Base-by-base conservation (phyloP, 805 yeast genomes). In the Kodamaea hsintzibuensis region DNA sequence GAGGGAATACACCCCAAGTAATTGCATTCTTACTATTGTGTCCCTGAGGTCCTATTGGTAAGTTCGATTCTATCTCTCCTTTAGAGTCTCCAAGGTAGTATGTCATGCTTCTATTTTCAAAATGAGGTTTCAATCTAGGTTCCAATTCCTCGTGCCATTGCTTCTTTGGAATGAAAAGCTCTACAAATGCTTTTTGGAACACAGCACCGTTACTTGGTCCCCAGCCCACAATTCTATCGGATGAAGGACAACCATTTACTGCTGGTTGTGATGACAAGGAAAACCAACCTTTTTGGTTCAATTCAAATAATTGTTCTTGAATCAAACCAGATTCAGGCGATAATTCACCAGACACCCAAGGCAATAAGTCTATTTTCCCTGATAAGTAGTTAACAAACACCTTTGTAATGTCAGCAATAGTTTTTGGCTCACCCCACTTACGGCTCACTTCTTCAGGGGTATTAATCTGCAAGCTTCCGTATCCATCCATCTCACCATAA, bases 1-100 rank as follows among this genome's bases (percentile, higher is more conserved):
- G 86, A 7, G 96, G 96, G 79, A 95, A 93, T 2, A 89, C 96
- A 57, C 98, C 99, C 99, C 99, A 95, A 1, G 99, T 95, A 7
- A 95, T 96, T 25, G 95, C 96, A 58, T 86, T 87, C 44, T 91
- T 85, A 35, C 64, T 82, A 51, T 64, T 67, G 44, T 62, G 67
- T 2, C 25, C 17, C 14, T 62, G 57, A 3, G 53, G 66, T 13
- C 72, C 77, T 1, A 74, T 66, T 1, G 77, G 76, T 64, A 86
- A 71, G 61, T 88, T 91, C 1, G 95, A 82, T 27, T 77, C 74
- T 57, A 89, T 84, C 8, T 70, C 62, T 1, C 86, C 86, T 7
- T 71, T 62, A 8, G 82, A 69, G 67, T 86, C 91, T 39, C 95
- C 91, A 22, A 83, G 79, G 67, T 88, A 93, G 70, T 85, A 93